Base-by-base conservation (phyloP, 73 alveolate genomes). In the Durusdinium trenchii region DNA sequence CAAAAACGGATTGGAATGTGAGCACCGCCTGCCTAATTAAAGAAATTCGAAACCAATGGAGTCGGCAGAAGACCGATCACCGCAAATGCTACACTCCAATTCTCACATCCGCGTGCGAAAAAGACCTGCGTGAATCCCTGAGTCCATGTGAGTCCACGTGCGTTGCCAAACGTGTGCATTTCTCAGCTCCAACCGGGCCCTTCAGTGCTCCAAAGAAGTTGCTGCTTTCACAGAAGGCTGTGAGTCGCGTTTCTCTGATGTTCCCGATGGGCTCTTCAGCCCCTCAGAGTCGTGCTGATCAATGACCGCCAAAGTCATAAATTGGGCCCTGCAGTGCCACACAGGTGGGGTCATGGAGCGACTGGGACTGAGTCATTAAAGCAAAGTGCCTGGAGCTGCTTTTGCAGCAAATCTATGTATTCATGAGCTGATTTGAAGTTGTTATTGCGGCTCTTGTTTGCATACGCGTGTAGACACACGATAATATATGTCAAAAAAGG, bases 301-400 rank as follows among this genome's bases (percentile, higher is more conserved):
- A 43, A 90, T 90, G 76, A 90, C 97, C 35, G 97, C 97, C 73
- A 90, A n/a, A 57, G 84, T 40, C 97, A 90, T 90, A 51, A 90
- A 69, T 26, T 90, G 87, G 10, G 97, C 69, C 97, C 97, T 90
- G 38, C 30, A 52, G 73, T 60, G 30, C 30, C n/a, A 60, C 3
- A 60, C 30, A 57, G 69, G 69, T 12, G 32, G 73, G 73, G 73
- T 32, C 73, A 60, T 23, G n/a, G 30, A 60, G 3, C 12, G 32
- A 57, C 23, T 57, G 30, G 30, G 73, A 60, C 23, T 57, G 23
- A 57, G 23, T 23, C 69, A 57, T 12, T 57, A 57, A 57, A 57
- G 69, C 23, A 23, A 57, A 57, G 23, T 12, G 23, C 69, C 69
- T 57, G 69, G 23, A 57, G 69, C 23, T 60, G 73, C 18, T 60